Conservation (phyloP, 2,329 filamentous ascomycete species). For the Penicillium oxalicum region DNA sequence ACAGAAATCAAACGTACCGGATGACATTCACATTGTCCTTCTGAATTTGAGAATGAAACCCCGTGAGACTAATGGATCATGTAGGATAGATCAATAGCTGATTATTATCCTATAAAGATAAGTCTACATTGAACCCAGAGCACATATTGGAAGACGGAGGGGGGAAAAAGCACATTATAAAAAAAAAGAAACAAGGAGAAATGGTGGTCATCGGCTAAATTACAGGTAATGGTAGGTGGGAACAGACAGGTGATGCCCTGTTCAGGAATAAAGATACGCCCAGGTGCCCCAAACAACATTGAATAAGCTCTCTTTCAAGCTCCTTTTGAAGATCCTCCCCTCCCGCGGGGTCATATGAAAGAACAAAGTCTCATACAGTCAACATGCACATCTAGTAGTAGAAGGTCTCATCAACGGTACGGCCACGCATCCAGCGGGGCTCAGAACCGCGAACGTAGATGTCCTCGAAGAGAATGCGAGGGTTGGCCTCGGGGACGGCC, state of each 20-base stretch:
- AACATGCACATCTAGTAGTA: slow-evolving; percentile 52
- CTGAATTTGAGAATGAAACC: no score
- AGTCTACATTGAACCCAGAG: no score
- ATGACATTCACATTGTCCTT: no score
- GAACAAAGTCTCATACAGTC: slow-evolving; percentile 1
- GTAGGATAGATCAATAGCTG: no score
- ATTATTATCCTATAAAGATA: no score
- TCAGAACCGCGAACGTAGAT: slow-evolving; percentile 88
- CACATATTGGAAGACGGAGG: no score
- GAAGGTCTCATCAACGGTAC: slow-evolving; percentile 87
- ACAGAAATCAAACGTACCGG: no score
- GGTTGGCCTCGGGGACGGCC: slow-evolving; percentile 68
- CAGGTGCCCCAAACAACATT: slow-evolving; percentile 6
- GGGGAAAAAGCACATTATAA: slow-evolving; percentile 3
- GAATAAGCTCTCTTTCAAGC: slow-evolving; percentile 5
- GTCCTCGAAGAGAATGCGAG: slow-evolving; percentile 88
- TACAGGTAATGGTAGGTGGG: slow-evolving; percentile 32
- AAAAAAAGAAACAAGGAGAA: slow-evolving; percentile 23
- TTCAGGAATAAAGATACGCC: slow-evolving; percentile 3
- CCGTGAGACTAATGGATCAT: no score
- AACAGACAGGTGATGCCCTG: slow-evolving; percentile 15
- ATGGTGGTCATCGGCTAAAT: slow-evolving; percentile 34
- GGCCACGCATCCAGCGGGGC: slow-evolving; percentile 79
- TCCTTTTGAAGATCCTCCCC: slow-evolving; percentile 5
- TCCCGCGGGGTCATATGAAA: not conserved